These are phyloP conservation scores for Stagonosporopsis chrysanthemi DNA, from an alignment of 2,329 filamentous ascomycete genomes.

Conservation along the genomic window DNA sequence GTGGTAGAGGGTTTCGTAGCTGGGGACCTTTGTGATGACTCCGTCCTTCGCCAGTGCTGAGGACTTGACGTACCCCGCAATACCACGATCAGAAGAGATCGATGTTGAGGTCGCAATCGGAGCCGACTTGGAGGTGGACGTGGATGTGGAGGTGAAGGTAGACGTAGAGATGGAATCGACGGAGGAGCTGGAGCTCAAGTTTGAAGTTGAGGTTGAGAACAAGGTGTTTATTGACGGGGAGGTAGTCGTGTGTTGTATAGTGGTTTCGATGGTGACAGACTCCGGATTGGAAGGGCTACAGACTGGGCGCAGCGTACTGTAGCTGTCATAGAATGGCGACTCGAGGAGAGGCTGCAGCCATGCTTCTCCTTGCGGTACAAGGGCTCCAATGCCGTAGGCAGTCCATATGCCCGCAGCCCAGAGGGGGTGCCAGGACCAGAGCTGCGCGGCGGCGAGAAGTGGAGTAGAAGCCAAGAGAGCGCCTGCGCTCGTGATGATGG, in stretches of 20 bases:
- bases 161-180: too few relatives aligned
- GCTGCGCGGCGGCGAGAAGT: constrained; percentile 1
- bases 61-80: neutral
- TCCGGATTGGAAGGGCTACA: neutral
- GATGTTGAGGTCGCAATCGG: neutral
- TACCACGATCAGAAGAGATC: neutral
- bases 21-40: too few relatives aligned
- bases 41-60: neutral
- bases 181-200: too few relatives aligned
- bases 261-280: neutral
- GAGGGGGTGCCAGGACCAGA: constrained; percentile 5
- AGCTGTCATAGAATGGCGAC: neutral
- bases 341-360: neutral
- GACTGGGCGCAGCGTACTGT: too few relatives aligned
- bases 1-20: too few relatives aligned
- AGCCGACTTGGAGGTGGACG: neutral
- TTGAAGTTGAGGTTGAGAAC: neutral
- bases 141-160: too few relatives aligned
- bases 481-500: neutral
- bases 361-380: neutral
- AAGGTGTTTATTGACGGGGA: neutral
- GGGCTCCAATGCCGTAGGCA: neutral
- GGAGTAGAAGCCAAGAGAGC: neutral
- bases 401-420: constrained; percentile 12
- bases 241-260: neutral